Conservation (phyloP, 2,329 filamentous ascomycete genomes). For the Colletotrichum liaoningense region DNA sequence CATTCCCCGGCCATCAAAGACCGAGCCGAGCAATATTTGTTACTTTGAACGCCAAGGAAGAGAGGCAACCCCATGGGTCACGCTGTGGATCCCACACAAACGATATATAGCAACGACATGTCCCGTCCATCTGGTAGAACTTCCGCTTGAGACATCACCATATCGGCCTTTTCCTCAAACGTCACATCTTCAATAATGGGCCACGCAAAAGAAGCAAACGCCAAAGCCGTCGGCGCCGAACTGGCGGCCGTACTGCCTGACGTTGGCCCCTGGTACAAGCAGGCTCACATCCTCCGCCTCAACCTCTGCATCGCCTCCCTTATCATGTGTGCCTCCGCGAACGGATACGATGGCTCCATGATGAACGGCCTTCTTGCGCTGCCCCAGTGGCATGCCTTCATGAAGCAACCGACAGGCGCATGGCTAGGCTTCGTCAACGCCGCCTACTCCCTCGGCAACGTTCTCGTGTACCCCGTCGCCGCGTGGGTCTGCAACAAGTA, state of each 20-base stretch:
- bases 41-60: not conserved
- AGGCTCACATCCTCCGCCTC: conserved; percentile 20
- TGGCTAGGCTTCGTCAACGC: conserved; percentile 31
- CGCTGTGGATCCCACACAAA: not conserved
- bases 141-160: not conserved
- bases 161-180: not conserved
- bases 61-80: not conserved
- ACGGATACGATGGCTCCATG: conserved; percentile 34
- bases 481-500: conserved; percentile 46
- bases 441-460: conserved; percentile 49
- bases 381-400: conserved; percentile 26
- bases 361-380: conserved; percentile 33
- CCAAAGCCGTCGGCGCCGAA: conserved; percentile 30
- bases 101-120: not conserved
- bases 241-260: conserved; percentile 26
- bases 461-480: conserved; percentile 43
- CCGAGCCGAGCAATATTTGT: not conserved
- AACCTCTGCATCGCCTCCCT: conserved; percentile 31
- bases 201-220: not conserved
- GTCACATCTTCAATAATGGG: not conserved
- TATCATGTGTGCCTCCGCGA: conserved; percentile 25
- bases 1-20: not conserved
- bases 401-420: conserved; percentile 14
- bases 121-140: not conserved
- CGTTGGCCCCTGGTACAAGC: conserved; percentile 31